Evolutionary conservation across 805 yeast species (phyloP).

Genomic region (Ogataea kodamae): DNA sequence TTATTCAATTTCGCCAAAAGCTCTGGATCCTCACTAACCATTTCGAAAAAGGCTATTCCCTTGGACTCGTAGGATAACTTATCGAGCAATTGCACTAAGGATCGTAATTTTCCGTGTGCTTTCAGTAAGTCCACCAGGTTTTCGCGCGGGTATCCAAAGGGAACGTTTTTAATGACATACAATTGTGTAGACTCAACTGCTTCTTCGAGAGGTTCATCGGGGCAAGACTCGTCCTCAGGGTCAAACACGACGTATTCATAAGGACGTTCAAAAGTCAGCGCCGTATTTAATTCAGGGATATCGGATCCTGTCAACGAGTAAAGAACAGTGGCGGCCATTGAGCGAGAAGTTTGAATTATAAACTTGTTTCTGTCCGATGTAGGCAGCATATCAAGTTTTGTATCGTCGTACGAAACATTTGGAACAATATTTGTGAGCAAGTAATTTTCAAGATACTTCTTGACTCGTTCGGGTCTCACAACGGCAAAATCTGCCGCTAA

Average conservation of each 20-base stretch:
- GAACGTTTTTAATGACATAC: slow-evolving; percentile 39
- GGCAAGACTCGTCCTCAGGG: slow-evolving; percentile 48
- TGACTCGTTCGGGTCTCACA: slow-evolving; percentile 33
- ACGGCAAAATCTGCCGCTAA: slow-evolving; percentile 22
- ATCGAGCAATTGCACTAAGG: slow-evolving; percentile 44
- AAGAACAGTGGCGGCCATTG: slow-evolving; percentile 53
- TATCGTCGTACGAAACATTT: slow-evolving; percentile 33
- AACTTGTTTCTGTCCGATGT: slow-evolving; percentile 35
- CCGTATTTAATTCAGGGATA: slow-evolving; percentile 31
- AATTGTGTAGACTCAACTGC: slow-evolving; percentile 33
- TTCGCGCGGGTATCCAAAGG: slow-evolving; percentile 40
- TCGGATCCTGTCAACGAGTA: slow-evolving; percentile 39
- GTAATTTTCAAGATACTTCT: slow-evolving; percentile 43
- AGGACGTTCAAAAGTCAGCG: slow-evolving; percentile 41
- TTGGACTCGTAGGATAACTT: slow-evolving; percentile 46
- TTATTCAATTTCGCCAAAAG: slow-evolving; percentile 34
- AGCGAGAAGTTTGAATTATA: slow-evolving; percentile 49
- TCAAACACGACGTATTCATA: slow-evolving; percentile 36
- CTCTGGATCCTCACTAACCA: slow-evolving; percentile 18
- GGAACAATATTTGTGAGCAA: slow-evolving; percentile 43
- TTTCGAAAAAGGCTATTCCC: slow-evolving; percentile 58
- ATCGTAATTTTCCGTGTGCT: slow-evolving; percentile 38
- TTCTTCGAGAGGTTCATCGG: slow-evolving; percentile 40
- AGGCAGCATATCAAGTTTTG: slow-evolving; percentile 28
- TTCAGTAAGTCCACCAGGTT: slow-evolving; percentile 40